Base-by-base conservation (phyloP, 2,329 filamentous ascomycete genomes). In the Plectosphaerella cucumerina region DNA sequence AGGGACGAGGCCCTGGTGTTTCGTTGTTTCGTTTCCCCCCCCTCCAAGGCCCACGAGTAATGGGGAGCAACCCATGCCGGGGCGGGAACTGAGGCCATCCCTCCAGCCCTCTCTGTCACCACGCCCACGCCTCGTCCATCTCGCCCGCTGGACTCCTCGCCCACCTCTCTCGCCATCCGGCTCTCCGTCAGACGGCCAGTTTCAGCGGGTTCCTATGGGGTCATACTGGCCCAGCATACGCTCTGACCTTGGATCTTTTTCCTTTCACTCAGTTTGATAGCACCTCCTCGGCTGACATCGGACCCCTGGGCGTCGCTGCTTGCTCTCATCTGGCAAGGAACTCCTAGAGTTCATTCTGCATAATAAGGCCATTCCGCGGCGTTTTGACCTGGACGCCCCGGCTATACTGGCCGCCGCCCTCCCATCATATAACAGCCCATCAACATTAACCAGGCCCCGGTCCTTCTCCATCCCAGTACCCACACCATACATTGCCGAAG, bases 401-500 rank as follows among this genome's bases (percentile, higher is more conserved):
- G 45, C 18, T 47, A 47, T 47, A 47, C 45, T 35, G 35, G 31
- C 33, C 45, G 45, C 18, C 22, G 45, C 45, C 45, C 35, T 47
- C 22, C 31, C 35, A 26, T 47, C 35, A 47, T 47, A 42, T 47
- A 47, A 37, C 34, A 22, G 34, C 45, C 34, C 35, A 56, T 41
- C 23, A 48, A 50, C 52, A 54, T 55, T 56, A 65, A 61, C 65
- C 61, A 59, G 60, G 62, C 63, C 64, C 60, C 58, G 59, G 50
- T 49, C 50, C 56, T 56, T 47, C 56, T 47, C 53, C 53, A 52
- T 64, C 61, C 57, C 47, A 62, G 67, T 67, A 67, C 66, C 70
- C 68, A 70, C 69, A 70, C 66, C 68, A 66, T 62, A 70, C 71
- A 76, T 67, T 77, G 70, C 76, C 74, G 74, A 71, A 66, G 65